A percentile compares a stretch with the other conserved stretches of the same genome.
These are phyloP conservation scores for Trifolium pratense DNA, from an alignment of 306 rosid species.

Conservation along the genomic window DNA sequence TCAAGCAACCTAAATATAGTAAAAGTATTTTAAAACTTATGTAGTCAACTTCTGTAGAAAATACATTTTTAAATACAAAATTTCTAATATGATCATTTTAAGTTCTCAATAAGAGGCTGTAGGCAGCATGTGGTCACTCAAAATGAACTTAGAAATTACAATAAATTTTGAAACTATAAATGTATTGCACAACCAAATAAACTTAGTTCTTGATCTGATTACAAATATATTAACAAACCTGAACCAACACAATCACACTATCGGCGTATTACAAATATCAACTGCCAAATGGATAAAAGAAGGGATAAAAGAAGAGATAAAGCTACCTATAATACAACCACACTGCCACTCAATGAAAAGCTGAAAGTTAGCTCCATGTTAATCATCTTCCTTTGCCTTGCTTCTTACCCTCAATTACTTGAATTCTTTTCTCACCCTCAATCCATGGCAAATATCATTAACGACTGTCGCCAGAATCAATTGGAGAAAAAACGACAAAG, in stretches of 20 bases:
- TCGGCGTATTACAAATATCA: conserved; percentile 78
- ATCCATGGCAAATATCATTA: conserved; percentile 52
- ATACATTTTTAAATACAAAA: too few relatives aligned
- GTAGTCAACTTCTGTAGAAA: too few relatives aligned
- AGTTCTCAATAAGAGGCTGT: too few relatives aligned
- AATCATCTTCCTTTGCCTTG: conserved; percentile 58
- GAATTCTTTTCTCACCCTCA: conserved; percentile 42
- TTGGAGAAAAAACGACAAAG: conserved; percentile 38
- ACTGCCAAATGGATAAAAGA: conserved; percentile 49
- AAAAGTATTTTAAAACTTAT: too few relatives aligned
- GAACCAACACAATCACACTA: conserved; percentile 82
- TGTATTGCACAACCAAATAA: conserved; percentile 61
- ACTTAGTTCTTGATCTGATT: conserved; percentile 64
- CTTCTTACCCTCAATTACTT: conserved; percentile 58
- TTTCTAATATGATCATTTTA: too few relatives aligned
- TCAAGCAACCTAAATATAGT: too few relatives aligned
- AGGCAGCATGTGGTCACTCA: conserved; percentile 35
- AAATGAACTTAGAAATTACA: conserved; percentile 41
- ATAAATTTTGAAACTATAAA: conserved; percentile 52
- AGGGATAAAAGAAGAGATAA: conserved; percentile 40
- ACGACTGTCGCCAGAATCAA: conserved; percentile 63
- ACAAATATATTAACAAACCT: conserved; percentile 88
- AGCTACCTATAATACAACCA: conserved; percentile 92
- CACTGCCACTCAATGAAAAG: conserved; percentile 73
- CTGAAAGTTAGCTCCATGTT: conserved; percentile 86